Evolutionary conservation across 2,329 filamentous ascomycete genomes (phyloP).

Genomic region (Macrophomina pseudophaseolina): DNA sequence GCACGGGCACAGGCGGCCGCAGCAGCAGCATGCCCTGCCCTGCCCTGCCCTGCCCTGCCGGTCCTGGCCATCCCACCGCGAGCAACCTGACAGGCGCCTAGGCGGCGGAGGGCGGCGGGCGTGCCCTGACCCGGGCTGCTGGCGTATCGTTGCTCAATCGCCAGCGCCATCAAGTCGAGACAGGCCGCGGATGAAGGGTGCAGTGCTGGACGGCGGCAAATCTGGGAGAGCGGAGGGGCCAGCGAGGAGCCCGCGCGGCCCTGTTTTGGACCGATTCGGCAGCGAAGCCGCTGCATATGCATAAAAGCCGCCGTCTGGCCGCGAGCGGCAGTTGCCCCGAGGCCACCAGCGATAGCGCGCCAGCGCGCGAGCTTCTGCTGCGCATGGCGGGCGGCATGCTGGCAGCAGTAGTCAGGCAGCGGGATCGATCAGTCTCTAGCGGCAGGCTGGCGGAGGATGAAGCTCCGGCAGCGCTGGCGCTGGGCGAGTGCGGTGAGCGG

Average conservation of each 20-base stretch:
- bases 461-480: not conserved
- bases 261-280: slow-evolving; percentile 5
- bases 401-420: no score
- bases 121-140: slow-evolving; percentile 6
- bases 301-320: slow-evolving; percentile 17
- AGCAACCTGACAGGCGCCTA: not conserved
- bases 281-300: slow-evolving; percentile 20
- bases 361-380: slow-evolving; percentile 12
- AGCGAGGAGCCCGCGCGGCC: not conserved
- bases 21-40: no score
- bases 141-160: slow-evolving; percentile 19
- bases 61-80: no score
- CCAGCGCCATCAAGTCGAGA: slow-evolving; percentile 25
- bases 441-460: not conserved
- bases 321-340: slow-evolving; percentile 14
- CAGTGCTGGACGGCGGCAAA: slow-evolving; percentile 19
- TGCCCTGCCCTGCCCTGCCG: no score
- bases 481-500: not conserved
- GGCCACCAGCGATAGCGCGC: slow-evolving; percentile 20
- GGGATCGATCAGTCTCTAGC: no score
- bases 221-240: slow-evolving; percentile 14
- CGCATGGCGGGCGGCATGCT: not conserved
- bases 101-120: not conserved
- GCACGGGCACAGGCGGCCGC: not conserved
- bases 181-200: slow-evolving; percentile 15